Evolutionary conservation across 768 basidiomycete genomes (phyloP).

Genomic region (Pulveroboletus sp.): DNA sequence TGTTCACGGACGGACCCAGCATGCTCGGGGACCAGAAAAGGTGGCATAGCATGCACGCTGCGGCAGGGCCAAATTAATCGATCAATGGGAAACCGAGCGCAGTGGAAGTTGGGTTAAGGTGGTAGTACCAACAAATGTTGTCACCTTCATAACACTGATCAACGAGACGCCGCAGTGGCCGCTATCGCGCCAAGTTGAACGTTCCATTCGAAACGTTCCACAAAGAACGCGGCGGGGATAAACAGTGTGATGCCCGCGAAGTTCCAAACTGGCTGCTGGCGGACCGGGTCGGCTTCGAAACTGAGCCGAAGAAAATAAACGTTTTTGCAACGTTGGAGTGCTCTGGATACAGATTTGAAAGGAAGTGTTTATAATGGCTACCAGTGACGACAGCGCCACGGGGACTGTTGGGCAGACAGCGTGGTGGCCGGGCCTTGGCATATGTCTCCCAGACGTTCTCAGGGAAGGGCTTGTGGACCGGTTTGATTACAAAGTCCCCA

Average conservation of each 20-base stretch:
- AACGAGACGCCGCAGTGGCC: too few species aligned
- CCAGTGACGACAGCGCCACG: too few species aligned
- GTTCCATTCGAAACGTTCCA: conserved; percentile 26
- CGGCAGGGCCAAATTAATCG: neutral
- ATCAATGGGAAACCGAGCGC: too few species aligned
- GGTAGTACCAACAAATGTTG: too few species aligned
- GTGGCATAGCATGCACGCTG: too few species aligned
- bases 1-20: too few species aligned
- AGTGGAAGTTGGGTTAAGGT: too few species aligned
- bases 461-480: neutral
- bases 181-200: conserved; percentile 8
- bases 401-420: conserved; percentile 7
- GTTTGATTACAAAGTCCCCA: conserved; percentile 1
- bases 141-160: too few species aligned
- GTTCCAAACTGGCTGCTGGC: neutral
- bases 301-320: neutral
- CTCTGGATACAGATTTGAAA: too few species aligned
- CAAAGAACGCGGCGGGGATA: conserved; percentile 10
- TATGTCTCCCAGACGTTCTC: conserved; percentile 2
- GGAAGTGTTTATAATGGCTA: too few species aligned
- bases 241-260: conserved; percentile 7
- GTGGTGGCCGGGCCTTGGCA: conserved; percentile 6
- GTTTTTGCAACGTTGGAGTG: too few species aligned
- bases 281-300: conserved; percentile 10
- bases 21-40: too few species aligned